phyloP scores from a whole-genome alignment of 108 stramenopile genomes.

The Cyclotella baltica region DNA sequence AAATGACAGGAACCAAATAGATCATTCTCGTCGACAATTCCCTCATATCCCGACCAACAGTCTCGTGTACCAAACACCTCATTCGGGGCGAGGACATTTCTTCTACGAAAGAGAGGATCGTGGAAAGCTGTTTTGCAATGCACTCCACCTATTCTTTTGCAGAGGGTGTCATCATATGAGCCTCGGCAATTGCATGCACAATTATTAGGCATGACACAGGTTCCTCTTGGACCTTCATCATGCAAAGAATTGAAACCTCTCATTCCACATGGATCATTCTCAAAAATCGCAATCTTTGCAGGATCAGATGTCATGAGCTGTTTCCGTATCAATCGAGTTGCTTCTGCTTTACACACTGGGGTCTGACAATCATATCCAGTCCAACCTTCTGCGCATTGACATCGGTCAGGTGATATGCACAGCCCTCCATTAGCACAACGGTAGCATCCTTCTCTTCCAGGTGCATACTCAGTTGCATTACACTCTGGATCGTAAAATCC shows the following conservation, averaged over 20 bases:
- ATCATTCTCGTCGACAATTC: constrained; percentile 65
- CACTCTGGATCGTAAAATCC: constrained; percentile 86
- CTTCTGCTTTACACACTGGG: constrained; percentile 83
- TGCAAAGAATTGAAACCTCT: constrained; percentile 33
- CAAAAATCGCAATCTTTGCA: constrained; percentile 72
- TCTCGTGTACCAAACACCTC: constrained; percentile 77
- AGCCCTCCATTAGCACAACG: constrained; percentile 86
- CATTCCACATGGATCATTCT: constrained; percentile 85
- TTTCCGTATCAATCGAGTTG: constrained; percentile 50
- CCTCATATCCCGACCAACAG: constrained; percentile 83
- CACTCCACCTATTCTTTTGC: constrained; percentile 45
- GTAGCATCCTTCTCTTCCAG: constrained; percentile 87
- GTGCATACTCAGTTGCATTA: constrained; percentile 55
- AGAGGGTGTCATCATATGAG: constrained; percentile 55
- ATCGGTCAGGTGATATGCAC: constrained; percentile 83
- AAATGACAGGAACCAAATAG: constrained; percentile 83
- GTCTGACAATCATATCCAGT: constrained; percentile 85
- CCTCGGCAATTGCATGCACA: constrained; percentile 82
- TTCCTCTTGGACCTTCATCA: constrained; percentile 61
- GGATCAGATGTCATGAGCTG: constrained; percentile 83
- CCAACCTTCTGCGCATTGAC: constrained; percentile 85
- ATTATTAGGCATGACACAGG: constrained; percentile 83
- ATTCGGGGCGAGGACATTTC: constrained; percentile 65
- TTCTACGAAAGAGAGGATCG: constrained; percentile 56
- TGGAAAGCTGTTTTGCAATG: constrained; percentile 65